These are phyloP conservation scores for Stevia rebaudiana DNA, from an alignment of 140 eudicot species.

Conservation along the genomic window DNA sequence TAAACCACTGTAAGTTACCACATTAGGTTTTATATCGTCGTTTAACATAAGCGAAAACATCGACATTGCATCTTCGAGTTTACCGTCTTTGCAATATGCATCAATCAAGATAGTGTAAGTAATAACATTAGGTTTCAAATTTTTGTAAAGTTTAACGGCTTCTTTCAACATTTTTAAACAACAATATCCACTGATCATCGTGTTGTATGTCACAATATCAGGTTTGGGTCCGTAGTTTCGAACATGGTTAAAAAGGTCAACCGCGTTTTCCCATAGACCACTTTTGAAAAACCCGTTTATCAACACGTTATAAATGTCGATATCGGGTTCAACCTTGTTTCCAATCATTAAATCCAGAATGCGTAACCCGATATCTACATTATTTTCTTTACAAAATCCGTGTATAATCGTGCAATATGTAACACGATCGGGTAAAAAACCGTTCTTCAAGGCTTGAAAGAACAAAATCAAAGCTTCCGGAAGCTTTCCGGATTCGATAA, in stretches of 20 bases:
- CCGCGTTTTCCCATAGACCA: slow-evolving; percentile 26
- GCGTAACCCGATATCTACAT: slow-evolving; percentile 34
- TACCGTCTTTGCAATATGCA: slow-evolving; percentile 69
- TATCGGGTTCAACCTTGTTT: slow-evolving; percentile 50
- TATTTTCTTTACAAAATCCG: slow-evolving; percentile 47
- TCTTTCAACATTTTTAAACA: slow-evolving; percentile 33
- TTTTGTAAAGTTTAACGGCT: slow-evolving; percentile 42
- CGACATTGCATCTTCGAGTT: slow-evolving; percentile 45
- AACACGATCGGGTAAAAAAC: slow-evolving; percentile 45
- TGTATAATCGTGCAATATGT: slow-evolving; percentile 59
- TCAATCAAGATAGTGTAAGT: slow-evolving; percentile 51
- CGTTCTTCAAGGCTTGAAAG: slow-evolving; percentile 44
- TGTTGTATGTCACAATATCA: slow-evolving; percentile 73
- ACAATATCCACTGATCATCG: slow-evolving; percentile 60
- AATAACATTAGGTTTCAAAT: slow-evolving; percentile 35
- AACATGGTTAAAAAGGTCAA: slow-evolving; percentile 39
- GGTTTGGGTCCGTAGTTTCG: slow-evolving; percentile 46
- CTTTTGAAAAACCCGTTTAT: slow-evolving; percentile 34
- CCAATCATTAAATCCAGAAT: slow-evolving; percentile 43
- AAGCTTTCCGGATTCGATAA: slow-evolving; percentile 31
- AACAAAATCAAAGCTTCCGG: slow-evolving; percentile 38
- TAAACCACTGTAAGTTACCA: slow-evolving; percentile 57
- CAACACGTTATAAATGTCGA: slow-evolving; percentile 47
- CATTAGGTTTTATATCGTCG: slow-evolving; percentile 44
- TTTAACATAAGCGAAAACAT: slow-evolving; percentile 41